Percentiles rank a stretch among this genome's conserved stretches.
Evolutionary conservation across 805 yeast species (phyloP).

Genomic region (Yarrowia phangngaensis): DNA sequence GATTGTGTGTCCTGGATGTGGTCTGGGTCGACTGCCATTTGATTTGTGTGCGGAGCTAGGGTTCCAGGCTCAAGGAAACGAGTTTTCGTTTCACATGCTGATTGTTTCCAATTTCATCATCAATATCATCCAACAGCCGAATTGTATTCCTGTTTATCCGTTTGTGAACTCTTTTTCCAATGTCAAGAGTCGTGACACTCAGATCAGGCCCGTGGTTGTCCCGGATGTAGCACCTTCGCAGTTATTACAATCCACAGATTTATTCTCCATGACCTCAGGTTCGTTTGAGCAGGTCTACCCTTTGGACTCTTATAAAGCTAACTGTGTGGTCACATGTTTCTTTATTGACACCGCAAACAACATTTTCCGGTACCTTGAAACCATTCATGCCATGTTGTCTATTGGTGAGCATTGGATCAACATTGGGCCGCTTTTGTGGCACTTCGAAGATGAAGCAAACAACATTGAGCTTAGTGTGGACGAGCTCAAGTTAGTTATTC

Average conservation of each 20-base stretch:
- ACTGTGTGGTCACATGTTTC: conserved; percentile 51
- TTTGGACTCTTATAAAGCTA: conserved; percentile 38
- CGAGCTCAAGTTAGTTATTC: conserved; percentile 58
- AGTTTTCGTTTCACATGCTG: conserved; percentile 76
- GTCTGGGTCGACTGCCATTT: conserved; percentile 77
- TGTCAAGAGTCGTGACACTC: conserved; percentile 49
- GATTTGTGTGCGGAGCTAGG: conserved; percentile 47
- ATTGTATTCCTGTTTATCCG: conserved; percentile 36
- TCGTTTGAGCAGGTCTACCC: conserved; percentile 63
- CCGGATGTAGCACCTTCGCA: conserved; percentile 38
- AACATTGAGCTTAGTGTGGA: conserved; percentile 64
- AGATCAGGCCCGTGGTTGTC: conserved; percentile 46
- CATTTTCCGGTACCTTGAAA: conserved; percentile 65
- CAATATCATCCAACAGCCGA: conserved; percentile 27
- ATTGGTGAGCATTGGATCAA: conserved; percentile 76
- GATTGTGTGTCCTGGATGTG: conserved; percentile 84
- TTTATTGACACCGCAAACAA: conserved; percentile 93
- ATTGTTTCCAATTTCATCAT: conserved; percentile 45
- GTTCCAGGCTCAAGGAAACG: conserved; percentile 66
- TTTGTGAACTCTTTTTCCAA: conserved; percentile 66
- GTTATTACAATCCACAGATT: conserved; percentile 28
- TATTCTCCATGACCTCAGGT: conserved; percentile 69
- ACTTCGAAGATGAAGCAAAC: conserved; percentile 60
- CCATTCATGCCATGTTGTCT: conserved; percentile 50
- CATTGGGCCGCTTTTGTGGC: conserved; percentile 84